Percentiles rank a stretch among this genome's conserved stretches.
phyloP scores from a whole-genome alignment of 495 filamentous ascomycete genomes.

The Aspergillus ellipticus region DNA sequence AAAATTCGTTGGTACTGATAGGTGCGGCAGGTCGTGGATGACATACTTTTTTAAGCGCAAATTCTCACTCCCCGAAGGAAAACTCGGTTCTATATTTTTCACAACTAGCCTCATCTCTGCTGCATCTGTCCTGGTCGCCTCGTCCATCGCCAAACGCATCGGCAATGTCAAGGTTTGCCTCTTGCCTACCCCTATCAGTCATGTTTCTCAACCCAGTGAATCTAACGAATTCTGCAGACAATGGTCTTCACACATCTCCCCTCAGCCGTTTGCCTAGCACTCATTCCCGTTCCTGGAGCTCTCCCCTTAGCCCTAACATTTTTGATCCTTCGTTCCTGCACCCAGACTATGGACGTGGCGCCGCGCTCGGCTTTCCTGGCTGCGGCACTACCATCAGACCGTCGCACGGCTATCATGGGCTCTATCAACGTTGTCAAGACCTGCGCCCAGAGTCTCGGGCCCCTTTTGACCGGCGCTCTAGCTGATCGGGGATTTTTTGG shows the following conservation, averaged over 20 bases:
- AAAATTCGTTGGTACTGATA: background rate
- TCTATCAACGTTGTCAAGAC: conserved; percentile 67
- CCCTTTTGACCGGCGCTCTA: conserved; percentile 66
- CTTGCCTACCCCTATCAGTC: background rate
- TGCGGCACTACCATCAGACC: conserved; percentile 62
- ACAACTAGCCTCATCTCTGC: conserved; percentile 63
- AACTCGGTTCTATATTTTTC: conserved; percentile 69
- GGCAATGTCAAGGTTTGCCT: conserved; percentile 62
- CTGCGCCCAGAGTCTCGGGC: conserved; percentile 57
- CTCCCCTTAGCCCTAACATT: conserved; percentile 57
- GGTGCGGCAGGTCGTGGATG: conserved; percentile 52
- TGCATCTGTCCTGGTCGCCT: conserved; percentile 65
- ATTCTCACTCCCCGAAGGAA: conserved; percentile 63
- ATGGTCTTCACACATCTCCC: conserved; percentile 88
- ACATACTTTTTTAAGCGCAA: conserved; percentile 77
- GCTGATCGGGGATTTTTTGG: conserved; percentile 61
- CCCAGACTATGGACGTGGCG: conserved; percentile 78
- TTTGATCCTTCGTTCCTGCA: conserved; percentile 64
- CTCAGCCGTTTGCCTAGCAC: conserved; percentile 64
- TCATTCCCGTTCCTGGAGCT: conserved; percentile 60
- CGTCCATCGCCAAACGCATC: conserved; percentile 70
- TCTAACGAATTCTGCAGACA: conserved; percentile 38
- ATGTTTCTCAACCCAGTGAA: background rate
- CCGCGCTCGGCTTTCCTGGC: conserved; percentile 78
- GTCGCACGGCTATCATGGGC: conserved; percentile 77